Conservation (phyloP, 78 protist species). For the Dictyostelium intermedium region DNA sequence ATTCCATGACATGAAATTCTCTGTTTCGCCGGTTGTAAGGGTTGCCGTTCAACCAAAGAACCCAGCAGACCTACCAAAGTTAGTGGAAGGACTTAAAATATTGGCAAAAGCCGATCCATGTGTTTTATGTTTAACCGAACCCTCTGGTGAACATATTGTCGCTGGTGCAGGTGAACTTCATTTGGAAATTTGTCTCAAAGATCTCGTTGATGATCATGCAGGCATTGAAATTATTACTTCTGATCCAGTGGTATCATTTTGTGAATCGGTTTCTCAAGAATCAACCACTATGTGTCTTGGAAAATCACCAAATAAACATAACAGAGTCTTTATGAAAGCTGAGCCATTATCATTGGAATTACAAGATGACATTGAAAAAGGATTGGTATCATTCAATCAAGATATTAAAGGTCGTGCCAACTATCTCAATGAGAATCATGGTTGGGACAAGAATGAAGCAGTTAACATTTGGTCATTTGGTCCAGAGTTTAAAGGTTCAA, state of each 20-base stretch:
- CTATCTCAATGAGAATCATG: constrained; percentile 87
- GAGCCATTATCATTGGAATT: constrained; percentile 85
- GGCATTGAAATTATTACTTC: constrained; percentile 90
- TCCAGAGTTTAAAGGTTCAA: constrained; percentile 96
- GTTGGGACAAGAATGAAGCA: constrained; percentile 91
- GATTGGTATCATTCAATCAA: background rate
- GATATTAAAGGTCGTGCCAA: constrained; percentile 89
- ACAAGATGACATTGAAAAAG: constrained; percentile 59
- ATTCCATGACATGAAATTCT: constrained; percentile 98
- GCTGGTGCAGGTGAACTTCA: constrained; percentile 99
- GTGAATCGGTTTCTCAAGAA: constrained; percentile 92
- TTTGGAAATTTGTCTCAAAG: constrained; percentile 99
- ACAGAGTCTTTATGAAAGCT: constrained; percentile 96
- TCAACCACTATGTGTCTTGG: constrained; percentile 60
- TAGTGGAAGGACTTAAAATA: constrained; percentile 98
- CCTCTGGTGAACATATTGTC: constrained; percentile 99
- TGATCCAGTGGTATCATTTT: constrained; percentile 98
- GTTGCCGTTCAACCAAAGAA: constrained; percentile 98
- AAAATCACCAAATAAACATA: constrained; percentile 99
- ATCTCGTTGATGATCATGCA: constrained; percentile 86
- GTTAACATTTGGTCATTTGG: constrained; percentile 98
- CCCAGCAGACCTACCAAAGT: constrained; percentile 96
- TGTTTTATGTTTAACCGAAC: constrained; percentile 87
- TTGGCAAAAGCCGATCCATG: constrained; percentile 97
- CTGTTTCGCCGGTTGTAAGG: constrained; percentile 99